These are phyloP conservation scores for Populus pruinosa DNA, from an alignment of 345 rosid genomes.

Conservation along the genomic window DNA sequence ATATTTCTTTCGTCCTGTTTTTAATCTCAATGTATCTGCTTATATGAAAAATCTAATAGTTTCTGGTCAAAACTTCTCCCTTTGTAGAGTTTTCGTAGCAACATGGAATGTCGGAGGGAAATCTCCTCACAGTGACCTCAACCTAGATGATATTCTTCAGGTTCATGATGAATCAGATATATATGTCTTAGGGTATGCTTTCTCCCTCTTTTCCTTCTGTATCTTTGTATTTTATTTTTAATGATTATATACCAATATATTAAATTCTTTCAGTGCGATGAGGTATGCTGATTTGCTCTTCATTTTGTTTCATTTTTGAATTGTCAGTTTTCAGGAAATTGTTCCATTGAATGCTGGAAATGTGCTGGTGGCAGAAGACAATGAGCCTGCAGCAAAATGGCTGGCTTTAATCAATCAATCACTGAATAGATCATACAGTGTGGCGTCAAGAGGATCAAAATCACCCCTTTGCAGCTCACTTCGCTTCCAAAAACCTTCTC, in stretches of 20 bases:
- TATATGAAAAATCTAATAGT: not conserved
- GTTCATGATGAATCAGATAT: conserved; percentile 58
- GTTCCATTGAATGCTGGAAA: conserved; percentile 98
- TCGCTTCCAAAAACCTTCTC: conserved; percentile 78
- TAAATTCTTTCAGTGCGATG: not conserved
- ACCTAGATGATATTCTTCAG: conserved; percentile 69
- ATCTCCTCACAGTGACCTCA: conserved; percentile 58
- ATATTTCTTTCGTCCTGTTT: not conserved
- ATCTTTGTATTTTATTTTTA: not conserved
- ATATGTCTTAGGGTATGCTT: conserved; percentile 73
- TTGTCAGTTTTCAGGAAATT: conserved; percentile 86
- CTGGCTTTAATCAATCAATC: conserved; percentile 67
- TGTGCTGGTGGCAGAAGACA: conserved; percentile 85
- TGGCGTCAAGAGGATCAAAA: conserved; percentile 29
- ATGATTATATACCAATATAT: not conserved
- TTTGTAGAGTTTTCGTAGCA: conserved; percentile 70
- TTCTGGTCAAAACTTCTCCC: conserved; percentile 3
- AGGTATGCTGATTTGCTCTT: not conserved
- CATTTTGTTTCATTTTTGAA: not conserved
- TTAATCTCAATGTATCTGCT: not conserved
- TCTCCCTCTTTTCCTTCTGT: conserved; percentile 1
- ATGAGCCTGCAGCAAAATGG: conserved; percentile 95
- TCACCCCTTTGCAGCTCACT: conserved; percentile 47
- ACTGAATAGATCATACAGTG: conserved; percentile 48
- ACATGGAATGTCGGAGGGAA: conserved; percentile 99